Base-by-base conservation (phyloP, 2,329 filamentous ascomycete genomes). In the Davidsoniella neocaledoniae region DNA sequence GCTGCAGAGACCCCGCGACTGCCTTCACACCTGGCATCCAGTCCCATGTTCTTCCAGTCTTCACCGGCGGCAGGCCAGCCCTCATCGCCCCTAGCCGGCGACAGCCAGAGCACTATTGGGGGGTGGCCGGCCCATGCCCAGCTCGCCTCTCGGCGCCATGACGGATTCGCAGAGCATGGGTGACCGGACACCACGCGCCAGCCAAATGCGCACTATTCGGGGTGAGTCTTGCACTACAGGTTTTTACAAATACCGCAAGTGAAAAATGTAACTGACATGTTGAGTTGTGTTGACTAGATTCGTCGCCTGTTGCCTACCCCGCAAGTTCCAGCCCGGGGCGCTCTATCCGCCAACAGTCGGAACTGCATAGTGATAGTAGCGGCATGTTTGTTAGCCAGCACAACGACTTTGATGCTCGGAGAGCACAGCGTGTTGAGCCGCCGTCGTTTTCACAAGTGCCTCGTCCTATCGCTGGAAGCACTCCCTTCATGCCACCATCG, bases 261-360 rank as follows among this genome's bases (percentile, higher is more conserved):
- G 16, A 12, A 2, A 16, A 8, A 21, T 21, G 21, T 4, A 21
- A 12, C 29, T 16, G 46, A 25, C 26, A 33, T 17, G 12, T 33
- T 40, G 37, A 39, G 5, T 16, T 9, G 7, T 3, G n/a, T 42
- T 40, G 17, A 23, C 23, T 57, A 94, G 90, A 88, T 60, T 96
- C 90, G 0, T 96, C 90, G 1, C 90, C 90, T 1, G 86, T 96
- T 57, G 79, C 81, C 62, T 96, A 95, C 62, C 85, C 86, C 51
- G 79, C 86, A 36, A 94, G 86, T 64, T 94, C 90, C 37, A 94
- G 85, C 60, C 86, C 86, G 23, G 79, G 77, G n/a, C 77, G 77
- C 60, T 70, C 68, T 55, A 65, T 73, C 51, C 67, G 74, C 55
- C 70, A 74, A 47, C 78, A 81, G 56, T 81, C 83, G 48, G 80